phyloP scores from a whole-genome alignment of 345 rosid species.

The Sonneratia alba region DNA sequence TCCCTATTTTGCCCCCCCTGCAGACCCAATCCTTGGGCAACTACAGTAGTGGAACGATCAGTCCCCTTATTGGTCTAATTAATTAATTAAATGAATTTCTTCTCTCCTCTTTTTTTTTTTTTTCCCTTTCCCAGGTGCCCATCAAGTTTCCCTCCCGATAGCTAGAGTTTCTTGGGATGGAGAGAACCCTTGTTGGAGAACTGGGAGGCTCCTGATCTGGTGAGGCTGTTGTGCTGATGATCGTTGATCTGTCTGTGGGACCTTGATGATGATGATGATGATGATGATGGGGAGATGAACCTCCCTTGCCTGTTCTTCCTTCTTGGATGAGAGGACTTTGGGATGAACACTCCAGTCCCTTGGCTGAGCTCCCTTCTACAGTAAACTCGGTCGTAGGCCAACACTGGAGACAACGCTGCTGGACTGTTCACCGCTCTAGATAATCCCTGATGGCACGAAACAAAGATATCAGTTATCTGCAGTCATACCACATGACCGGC shows the following conservation, averaged over 20 bases:
- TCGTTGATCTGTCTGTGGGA: background rate
- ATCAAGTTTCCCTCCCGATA: too few relatives aligned
- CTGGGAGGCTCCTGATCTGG: slow-evolving; percentile 1
- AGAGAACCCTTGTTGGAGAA: background rate
- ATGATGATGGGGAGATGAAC: background rate
- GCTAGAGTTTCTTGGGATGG: background rate
- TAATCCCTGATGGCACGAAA: slow-evolving; percentile 3
- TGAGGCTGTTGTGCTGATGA: background rate
- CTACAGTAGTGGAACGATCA: background rate
- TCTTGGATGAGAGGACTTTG: slow-evolving; percentile 11
- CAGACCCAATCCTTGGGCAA: background rate
- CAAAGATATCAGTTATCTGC: background rate
- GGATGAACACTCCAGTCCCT: slow-evolving; percentile 17
- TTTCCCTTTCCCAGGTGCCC: too few relatives aligned
- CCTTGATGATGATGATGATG: background rate
- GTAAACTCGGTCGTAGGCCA: slow-evolving; percentile 19
- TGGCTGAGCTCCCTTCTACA: slow-evolving; percentile 7
- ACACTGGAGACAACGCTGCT: slow-evolving; percentile 31
- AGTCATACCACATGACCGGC: too few relatives aligned
- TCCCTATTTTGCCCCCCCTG: background rate
- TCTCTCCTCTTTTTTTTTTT: background rate
- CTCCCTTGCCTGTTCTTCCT: slow-evolving; percentile 10
- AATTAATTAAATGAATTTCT: background rate
- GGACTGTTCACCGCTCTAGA: slow-evolving; percentile 3
- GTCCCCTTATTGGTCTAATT: background rate